Conservation (phyloP, 148 eudicot species). For the Cornus suecica region DNA sequence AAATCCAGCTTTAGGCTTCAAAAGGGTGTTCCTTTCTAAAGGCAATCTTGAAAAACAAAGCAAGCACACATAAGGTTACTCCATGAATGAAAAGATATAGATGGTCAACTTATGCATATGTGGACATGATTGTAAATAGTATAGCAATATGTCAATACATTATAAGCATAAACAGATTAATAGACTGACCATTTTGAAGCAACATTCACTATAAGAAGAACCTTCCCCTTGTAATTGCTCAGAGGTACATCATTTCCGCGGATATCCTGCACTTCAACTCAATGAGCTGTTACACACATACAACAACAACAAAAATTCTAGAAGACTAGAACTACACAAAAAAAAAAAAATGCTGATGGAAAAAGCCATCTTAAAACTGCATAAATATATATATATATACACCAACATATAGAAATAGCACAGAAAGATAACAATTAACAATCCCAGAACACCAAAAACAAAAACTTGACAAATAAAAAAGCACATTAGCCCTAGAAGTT, state of each 20-base stretch:
- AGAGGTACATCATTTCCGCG: constrained; percentile 20
- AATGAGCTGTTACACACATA: not conserved
- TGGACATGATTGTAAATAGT: too few relatives aligned
- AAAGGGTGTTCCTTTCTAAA: not conserved
- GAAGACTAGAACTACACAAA: too few relatives aligned
- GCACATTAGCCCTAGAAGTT: too few relatives aligned
- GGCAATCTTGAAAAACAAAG: too few relatives aligned
- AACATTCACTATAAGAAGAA: constrained; percentile 42
- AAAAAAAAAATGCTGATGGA: too few relatives aligned
- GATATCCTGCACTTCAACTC: constrained; percentile 13
- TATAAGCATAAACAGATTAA: not conserved
- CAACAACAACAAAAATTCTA: too few relatives aligned
- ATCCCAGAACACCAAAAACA: too few relatives aligned
- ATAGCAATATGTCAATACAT: not conserved
- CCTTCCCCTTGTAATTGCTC: constrained; percentile 39
- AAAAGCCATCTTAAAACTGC: too few relatives aligned
- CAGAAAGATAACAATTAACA: not conserved
- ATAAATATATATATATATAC: too few relatives aligned
- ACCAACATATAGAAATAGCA: not conserved
- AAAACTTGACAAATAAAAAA: too few relatives aligned
- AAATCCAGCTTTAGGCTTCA: not conserved
- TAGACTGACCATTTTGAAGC: constrained; percentile 40
- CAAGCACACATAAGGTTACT: not conserved
- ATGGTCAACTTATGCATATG: not conserved
- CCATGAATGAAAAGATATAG: not conserved